These are phyloP conservation scores for Hordeum vulgare DNA, from an alignment of 176 grass and related monocot genomes.

Conservation along the genomic window MorexV3_pseudomolecules_assembly NC_058519.1:473145713-473146212, in stretches of 20 bases:
- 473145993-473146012: background rate
- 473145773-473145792: conserved; percentile 1
- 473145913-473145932: conserved; percentile 3
- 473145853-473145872: conserved; percentile 11
- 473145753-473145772: conserved; percentile 6
- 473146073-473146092: background rate
- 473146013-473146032: background rate
- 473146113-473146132: background rate
- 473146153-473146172: background rate
- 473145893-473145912: background rate
- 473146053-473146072: conserved; percentile 3
- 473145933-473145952: conserved; percentile 11
- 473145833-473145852: conserved; percentile 1
- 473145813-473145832: background rate
- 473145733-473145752: background rate
- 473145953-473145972: conserved; percentile 21
- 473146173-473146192: background rate
- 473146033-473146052: background rate
- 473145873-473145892: background rate
- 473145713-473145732: conserved; percentile 16
- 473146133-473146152: background rate
- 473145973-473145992: conserved; percentile 4
- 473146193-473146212: background rate
- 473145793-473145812: background rate
- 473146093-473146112: background rate